Conservation (phyloP, 495 filamentous ascomycete genomes). For the Aspergillus biplanus region DNA sequence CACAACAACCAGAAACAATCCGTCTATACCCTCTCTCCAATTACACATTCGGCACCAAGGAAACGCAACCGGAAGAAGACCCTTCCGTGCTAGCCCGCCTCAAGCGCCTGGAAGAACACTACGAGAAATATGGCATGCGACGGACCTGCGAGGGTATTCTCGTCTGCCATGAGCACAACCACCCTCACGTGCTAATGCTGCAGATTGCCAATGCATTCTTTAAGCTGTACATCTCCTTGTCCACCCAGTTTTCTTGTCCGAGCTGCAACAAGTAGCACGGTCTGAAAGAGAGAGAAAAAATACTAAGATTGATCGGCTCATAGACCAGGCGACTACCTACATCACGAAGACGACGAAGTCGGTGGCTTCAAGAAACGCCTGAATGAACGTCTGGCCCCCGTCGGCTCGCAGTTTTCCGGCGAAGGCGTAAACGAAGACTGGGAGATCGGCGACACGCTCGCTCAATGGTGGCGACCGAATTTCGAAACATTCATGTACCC, state of each 20-base stretch:
- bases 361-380: conserved; percentile 90
- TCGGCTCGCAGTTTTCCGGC: conserved; percentile 83
- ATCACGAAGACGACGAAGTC: conserved; percentile 85
- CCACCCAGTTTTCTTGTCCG: background rate
- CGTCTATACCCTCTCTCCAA: conserved; percentile 95
- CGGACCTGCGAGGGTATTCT: conserved; percentile 95
- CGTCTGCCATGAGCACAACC: conserved; percentile 98
- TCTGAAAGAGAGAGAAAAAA: background rate
- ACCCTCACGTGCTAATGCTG: conserved; percentile 96
- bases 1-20: conserved; percentile 86
- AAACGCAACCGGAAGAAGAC: conserved; percentile 97
- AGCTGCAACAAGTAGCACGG: background rate
- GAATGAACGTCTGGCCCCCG: conserved; percentile 90
- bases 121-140: conserved; percentile 89
- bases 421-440: conserved; percentile 87
- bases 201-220: conserved; percentile 99
- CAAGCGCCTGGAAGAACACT: conserved; percentile 92
- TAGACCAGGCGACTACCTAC: conserved; percentile 93
- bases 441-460: conserved; percentile 91
- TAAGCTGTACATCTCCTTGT: conserved; percentile 68
- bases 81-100: conserved; percentile 91
- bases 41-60: conserved; percentile 98
- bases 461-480: conserved; percentile 98
- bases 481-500: conserved; percentile 99
- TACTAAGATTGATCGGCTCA: background rate